Base-by-base conservation (phyloP, 139 green algal species). In the Coelastrella sp. region DNA sequence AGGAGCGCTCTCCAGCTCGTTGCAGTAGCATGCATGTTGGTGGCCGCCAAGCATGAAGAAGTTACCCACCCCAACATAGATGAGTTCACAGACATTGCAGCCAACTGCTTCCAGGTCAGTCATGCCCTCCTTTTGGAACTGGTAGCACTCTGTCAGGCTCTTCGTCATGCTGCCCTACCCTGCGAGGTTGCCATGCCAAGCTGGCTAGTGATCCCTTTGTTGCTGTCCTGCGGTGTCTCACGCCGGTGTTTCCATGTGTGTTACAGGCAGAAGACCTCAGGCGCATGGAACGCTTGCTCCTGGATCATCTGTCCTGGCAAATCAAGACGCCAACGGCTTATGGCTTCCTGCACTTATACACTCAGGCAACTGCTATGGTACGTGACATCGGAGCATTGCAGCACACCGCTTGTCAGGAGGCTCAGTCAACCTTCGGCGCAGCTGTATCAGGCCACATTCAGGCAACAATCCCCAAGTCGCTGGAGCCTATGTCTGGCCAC, bases 31-130 rank as follows among this genome's bases (percentile, higher is more conserved):
- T 92, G 86, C 83, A 92, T 96, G 75, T 84, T 95, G 5, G 23
- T 95, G n/a, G 94, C 94, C 5, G 77, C 90, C 80, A 96, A 96
- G 92, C 90, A 95, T 54, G 94, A 96, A 61, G 94, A 96, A 86
- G 94, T 96, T 8, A 64, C 64, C 14, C 86, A 91, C 64, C 91
- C 86, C 22, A 87, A 76, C 7, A 66, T 83, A 2, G 74, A 87
- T 8, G 86, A 91, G 4, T 83, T 90, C 56, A 89, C 91, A 7
- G 91, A 83, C 64, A 91, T 91, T 10, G 86, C 91, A 73, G 91
- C 84, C 73, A 91, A 91, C 86, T 83, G 76, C 61, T 93, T 93
- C 81, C 22, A 87, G 71, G 86, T 89, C 8, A 10, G 32, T 47
- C 32, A 47, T 47, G 32, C 32, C 32, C 32, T 47, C 32, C n/a